A percentile compares a stretch with the other conserved stretches of the same genome.
phyloP scores from a whole-genome alignment of 2,329 filamentous ascomycete genomes.

The Orbilia blumenaviensis region DNA sequence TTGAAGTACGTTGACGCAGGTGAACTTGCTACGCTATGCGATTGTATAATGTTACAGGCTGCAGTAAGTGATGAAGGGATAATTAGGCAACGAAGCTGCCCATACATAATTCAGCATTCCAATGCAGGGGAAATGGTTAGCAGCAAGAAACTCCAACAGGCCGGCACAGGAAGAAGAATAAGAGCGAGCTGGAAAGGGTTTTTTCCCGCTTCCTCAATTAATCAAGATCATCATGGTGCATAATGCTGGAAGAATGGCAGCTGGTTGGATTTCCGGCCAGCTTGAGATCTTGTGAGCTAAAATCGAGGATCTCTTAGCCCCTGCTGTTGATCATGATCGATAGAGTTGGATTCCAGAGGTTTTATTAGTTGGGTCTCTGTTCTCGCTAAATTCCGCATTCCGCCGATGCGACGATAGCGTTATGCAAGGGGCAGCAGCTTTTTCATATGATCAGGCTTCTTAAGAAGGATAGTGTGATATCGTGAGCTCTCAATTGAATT shows the following conservation, averaged over 20 bases:
- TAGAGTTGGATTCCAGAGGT: not conserved
- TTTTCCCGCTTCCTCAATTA: too few species aligned
- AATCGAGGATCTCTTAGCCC: too few species aligned
- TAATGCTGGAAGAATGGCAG: not conserved
- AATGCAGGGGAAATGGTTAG: not conserved
- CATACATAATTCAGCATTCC: not conserved
- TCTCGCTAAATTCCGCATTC: slow-evolving; percentile 4
- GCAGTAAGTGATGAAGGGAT: not conserved
- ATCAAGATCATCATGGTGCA: not conserved
- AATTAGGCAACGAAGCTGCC: not conserved
- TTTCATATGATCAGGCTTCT: not conserved
- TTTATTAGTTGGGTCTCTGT: not conserved
- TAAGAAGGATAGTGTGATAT: not conserved
- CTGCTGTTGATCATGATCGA: not conserved
- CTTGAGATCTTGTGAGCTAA: not conserved
- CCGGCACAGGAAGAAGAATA: not conserved
- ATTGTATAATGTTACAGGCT: not conserved
- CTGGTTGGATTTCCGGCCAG: not conserved
- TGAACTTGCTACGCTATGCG: too few species aligned
- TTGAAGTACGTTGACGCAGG: too few species aligned
- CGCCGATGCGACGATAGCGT: not conserved
- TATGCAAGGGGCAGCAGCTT: not conserved
- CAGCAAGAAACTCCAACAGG: not conserved
- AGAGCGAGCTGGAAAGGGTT: slow-evolving; percentile 5
- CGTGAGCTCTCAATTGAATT: not conserved